phyloP scores from a whole-genome alignment of 1,284 basidiomycete species.

The Marasmius fiardii region DNA sequence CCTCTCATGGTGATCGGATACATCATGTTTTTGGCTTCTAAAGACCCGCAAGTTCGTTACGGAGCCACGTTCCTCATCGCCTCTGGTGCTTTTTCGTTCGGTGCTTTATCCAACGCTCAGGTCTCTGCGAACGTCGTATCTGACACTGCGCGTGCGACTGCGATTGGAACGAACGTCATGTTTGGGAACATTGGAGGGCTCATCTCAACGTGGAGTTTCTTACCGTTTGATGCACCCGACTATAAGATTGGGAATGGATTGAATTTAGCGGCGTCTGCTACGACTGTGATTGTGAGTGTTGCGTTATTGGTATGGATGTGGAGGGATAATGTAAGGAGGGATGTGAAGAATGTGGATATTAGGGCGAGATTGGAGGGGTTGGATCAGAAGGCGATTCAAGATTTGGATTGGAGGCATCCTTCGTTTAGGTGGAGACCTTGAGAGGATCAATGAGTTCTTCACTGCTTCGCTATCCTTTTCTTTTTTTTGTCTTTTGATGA shows the following conservation, averaged over 20 bases:
- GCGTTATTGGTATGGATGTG: neutral
- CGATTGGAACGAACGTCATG: neutral
- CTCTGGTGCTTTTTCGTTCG: neutral
- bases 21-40: neutral
- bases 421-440: neutral
- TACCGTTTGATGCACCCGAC: neutral
- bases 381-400: neutral
- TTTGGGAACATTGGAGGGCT: neutral
- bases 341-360: neutral
- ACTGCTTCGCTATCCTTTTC: no score
- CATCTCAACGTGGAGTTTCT: neutral
- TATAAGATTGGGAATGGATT: neutral
- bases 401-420: neutral
- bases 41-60: neutral
- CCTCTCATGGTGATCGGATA: neutral
- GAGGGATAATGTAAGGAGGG: neutral
- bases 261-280: neutral
- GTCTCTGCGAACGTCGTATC: neutral
- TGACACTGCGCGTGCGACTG: neutral
- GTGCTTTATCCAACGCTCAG: neutral
- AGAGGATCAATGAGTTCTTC: no score
- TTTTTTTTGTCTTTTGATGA: no score
- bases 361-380: neutral
- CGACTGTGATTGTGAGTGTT: neutral
- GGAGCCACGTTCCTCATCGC: neutral